Evolutionary conservation across 345 rosid species (phyloP), one percentile per base, ranked within the genome.

Genomic region (Abelmoschus esculentus): DNA sequence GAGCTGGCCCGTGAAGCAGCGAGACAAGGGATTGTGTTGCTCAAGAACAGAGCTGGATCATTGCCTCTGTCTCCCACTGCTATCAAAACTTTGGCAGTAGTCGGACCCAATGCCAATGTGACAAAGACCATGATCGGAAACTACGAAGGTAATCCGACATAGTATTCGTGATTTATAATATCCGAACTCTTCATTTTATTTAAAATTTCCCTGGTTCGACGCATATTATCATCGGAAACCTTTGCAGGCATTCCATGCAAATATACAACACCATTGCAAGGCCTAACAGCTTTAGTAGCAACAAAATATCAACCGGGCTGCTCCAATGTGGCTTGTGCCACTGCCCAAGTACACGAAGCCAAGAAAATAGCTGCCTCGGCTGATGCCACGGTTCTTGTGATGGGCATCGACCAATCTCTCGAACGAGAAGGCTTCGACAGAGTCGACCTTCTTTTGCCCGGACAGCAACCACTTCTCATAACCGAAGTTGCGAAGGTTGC

Each of bases 31-130:
- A 32, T 32, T 32, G 36, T 32, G 36, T 32, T 32, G 36, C 36
- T 32, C 36, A 32, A 32, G 78, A 93, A 91, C 79, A 55, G 57
- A 1, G 73, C 72, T 9, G 85, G 82, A 7, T 85, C 80, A 10
- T 70, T 93, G 64, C 97, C 98, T 26, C 78, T 93, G 12, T 78
- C 89, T 66, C 84, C 89, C 8, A 52, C 72, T 38, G 54, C 86
- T 53, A 80, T 82, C 15, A 88, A 83, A 72, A 76, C 80, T 14
- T 62, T 93, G 56, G 97, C 98, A 1, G 95, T 93, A 26, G 88
- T 93, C 28, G 98, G 98, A 61, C 97, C 98, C 0, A 89, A 93
- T 60, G 95, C 92, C 22, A 83, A 93, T 69, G 97, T 83, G 76
- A 89, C 98, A 93, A 93, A 32, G 5, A 32, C 36, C 36, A 32